Conservation (phyloP, 1,284 basidiomycete genomes). For the Boletus semigastroideus region DNA sequence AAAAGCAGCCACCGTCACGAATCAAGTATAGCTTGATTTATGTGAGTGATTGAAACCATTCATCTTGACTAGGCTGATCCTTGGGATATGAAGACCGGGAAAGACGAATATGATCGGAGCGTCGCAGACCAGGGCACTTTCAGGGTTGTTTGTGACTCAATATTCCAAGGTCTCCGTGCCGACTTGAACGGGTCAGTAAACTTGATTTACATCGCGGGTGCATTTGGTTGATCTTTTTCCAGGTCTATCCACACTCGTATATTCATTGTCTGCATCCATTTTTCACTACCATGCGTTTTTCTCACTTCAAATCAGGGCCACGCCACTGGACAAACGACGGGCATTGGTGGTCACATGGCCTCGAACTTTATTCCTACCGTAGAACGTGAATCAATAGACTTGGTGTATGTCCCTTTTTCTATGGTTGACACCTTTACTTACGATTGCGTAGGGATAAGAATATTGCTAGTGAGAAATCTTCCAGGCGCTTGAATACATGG, state of each 20-base stretch:
- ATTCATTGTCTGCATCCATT: constrained; percentile 61
- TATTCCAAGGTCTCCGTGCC: constrained; percentile 80
- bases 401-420: constrained; percentile 54
- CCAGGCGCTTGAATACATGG: not conserved
- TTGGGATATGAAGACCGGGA: constrained; percentile 59
- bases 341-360: constrained; percentile 87
- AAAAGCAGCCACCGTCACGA: not conserved
- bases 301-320: constrained; percentile 52
- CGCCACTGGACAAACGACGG: constrained; percentile 87
- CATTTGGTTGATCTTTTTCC: not conserved
- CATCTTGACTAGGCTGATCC: not conserved
- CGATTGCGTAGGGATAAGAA: constrained; percentile 57
- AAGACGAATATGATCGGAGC: constrained; percentile 80
- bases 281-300: not conserved
- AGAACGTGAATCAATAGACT: constrained; percentile 90
- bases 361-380: constrained; percentile 95
- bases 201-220: constrained; percentile 1
- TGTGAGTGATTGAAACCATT: not conserved
- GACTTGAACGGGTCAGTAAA: constrained; percentile 70
- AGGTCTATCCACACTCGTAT: constrained; percentile 50
- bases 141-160: constrained; percentile 58
- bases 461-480: constrained; percentile 40
- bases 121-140: constrained; percentile 52
- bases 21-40: constrained; percentile 4
- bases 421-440: not conserved